Evolutionary conservation across 768 basidiomycete species (phyloP).

Genomic region (Termitomyces titanicus): DNA sequence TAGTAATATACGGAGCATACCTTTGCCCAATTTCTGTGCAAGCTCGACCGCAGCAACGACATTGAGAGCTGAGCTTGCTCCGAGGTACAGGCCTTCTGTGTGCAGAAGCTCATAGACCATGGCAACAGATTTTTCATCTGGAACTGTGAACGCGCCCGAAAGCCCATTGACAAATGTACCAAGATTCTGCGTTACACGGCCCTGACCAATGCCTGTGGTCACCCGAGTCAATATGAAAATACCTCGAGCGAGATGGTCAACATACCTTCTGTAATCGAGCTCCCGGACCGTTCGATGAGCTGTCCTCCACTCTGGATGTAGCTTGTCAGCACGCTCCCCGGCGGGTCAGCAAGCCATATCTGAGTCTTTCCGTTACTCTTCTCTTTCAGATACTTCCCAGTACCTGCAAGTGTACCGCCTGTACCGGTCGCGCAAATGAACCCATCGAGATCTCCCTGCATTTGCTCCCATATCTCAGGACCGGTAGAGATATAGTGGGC

Average conservation of each 20-base stretch:
- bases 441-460: conserved; percentile 72
- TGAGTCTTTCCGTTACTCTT: conserved; percentile 74
- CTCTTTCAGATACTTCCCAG: conserved; percentile 81
- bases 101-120: conserved; percentile 95
- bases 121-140: conserved; percentile 85
- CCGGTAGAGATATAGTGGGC: conserved; percentile 90
- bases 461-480: conserved; percentile 96
- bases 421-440: conserved; percentile 96
- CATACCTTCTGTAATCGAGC: conserved; percentile 88
- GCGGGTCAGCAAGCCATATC: conserved; percentile 95
- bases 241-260: conserved; percentile 1
- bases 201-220: conserved; percentile 87
- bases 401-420: conserved; percentile 92
- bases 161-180: conserved; percentile 75
- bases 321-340: conserved; percentile 87
- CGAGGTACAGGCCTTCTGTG: conserved; percentile 90
- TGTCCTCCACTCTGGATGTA: conserved; percentile 80
- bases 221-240: not conserved
- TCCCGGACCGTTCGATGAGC: conserved; percentile 72
- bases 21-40: conserved; percentile 80
- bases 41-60: conserved; percentile 92
- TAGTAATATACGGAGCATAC: conserved; percentile 28
- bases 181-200: conserved; percentile 90
- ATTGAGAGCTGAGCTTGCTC: conserved; percentile 91
- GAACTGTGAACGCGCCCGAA: conserved; percentile 79